A percentile compares a stretch with the other conserved stretches of the same genome.
phyloP scores from a whole-genome alignment of 805 yeast species.

The Candida quercuum region DNA sequence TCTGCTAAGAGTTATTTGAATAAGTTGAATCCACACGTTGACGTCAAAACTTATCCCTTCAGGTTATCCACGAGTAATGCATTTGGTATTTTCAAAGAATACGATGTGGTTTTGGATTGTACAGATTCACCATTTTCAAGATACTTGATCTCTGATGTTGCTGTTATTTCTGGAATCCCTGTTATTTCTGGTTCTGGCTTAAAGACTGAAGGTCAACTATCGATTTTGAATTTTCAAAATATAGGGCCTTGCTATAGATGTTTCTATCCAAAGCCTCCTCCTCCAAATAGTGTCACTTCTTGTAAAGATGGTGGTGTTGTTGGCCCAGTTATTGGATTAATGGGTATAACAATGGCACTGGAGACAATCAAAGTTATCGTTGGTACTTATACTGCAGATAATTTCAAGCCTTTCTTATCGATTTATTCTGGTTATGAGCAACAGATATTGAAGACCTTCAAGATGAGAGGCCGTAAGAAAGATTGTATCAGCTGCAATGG shows the following conservation, averaged over 20 bases:
- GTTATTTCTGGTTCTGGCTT: slow-evolving; percentile 91
- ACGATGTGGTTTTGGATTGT: slow-evolving; percentile 84
- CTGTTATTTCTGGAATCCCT: slow-evolving; percentile 62
- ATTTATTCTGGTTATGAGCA: slow-evolving; percentile 63
- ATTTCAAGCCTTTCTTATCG: slow-evolving; percentile 63
- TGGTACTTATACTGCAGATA: slow-evolving; percentile 42
- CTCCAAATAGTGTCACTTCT: slow-evolving; percentile 72
- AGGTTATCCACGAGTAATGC: slow-evolving; percentile 54
- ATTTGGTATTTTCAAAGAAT: slow-evolving; percentile 51
- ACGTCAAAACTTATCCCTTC: slow-evolving; percentile 44
- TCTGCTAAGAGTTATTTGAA: slow-evolving; percentile 60
- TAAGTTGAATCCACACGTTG: slow-evolving; percentile 64
- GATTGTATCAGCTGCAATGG: slow-evolving; percentile 62
- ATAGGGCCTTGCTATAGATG: slow-evolving; percentile 93
- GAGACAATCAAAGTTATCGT: slow-evolving; percentile 77
- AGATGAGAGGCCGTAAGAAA: slow-evolving; percentile 64
- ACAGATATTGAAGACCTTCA: slow-evolving; percentile 66
- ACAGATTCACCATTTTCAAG: slow-evolving; percentile 90
- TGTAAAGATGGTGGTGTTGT: slow-evolving; percentile 93
- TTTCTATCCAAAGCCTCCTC: slow-evolving; percentile 86
- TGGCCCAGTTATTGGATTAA: slow-evolving; percentile 93
- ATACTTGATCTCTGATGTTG: slow-evolving; percentile 80
- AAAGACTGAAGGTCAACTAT: slow-evolving; percentile 84
- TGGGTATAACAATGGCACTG: slow-evolving; percentile 85
- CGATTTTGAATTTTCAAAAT: slow-evolving; percentile 60